Conservation (phyloP, 1,284 basidiomycete genomes). For the Boletus semigastroideus region DNA sequence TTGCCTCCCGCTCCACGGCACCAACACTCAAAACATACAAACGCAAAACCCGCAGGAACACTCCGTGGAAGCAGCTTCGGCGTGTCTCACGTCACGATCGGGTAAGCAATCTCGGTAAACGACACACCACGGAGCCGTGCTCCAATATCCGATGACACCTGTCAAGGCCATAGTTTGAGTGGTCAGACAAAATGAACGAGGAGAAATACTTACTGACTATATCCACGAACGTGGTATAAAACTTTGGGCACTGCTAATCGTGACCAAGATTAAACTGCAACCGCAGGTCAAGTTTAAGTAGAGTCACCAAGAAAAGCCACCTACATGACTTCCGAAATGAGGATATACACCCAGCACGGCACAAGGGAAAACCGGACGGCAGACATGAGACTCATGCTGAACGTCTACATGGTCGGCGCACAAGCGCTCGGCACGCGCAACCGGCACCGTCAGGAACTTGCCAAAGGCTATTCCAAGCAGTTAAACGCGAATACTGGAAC, state of each 20-base stretch:
- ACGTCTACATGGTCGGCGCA: constrained; percentile 77
- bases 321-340: constrained; percentile 71
- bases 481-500: background rate
- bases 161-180: background rate
- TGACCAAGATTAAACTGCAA: constrained; percentile 54
- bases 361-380: constrained; percentile 51
- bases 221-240: constrained; percentile 57
- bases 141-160: constrained; percentile 63
- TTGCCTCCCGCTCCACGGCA: no score
- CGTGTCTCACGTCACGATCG: constrained; percentile 23
- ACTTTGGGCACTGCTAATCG: constrained; percentile 58
- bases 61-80: constrained; percentile 23
- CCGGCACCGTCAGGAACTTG: constrained; percentile 46
- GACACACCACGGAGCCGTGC: constrained; percentile 46
- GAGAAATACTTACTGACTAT: constrained; percentile 43
- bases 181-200: background rate
- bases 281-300: background rate
- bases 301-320: constrained; percentile 14
- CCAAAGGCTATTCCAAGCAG: constrained; percentile 43
- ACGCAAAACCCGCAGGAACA: no score
- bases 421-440: constrained; percentile 53
- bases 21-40: no score
- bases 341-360: constrained; percentile 72
- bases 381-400: constrained; percentile 72
- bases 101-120: constrained; percentile 31